phyloP scores from a whole-genome alignment of 257 asterid genomes.

The Coffea canephora region DNA sequence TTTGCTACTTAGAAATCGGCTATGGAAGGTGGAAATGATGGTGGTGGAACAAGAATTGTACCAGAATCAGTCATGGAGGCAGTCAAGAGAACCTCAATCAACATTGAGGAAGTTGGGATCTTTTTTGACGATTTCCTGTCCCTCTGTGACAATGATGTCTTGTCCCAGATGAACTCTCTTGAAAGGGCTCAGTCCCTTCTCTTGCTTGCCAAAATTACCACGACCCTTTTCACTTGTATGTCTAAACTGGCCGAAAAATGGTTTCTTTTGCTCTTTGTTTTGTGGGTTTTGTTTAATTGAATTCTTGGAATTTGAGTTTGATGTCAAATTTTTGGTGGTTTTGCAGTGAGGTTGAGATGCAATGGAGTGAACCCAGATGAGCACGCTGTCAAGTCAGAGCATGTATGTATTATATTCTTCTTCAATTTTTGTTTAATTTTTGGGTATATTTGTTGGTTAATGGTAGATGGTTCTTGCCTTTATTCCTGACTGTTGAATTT shows the following conservation, averaged over 20 bases:
- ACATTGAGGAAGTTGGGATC: conserved; percentile 63
- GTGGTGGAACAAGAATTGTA: conserved; percentile 36
- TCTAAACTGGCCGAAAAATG: not conserved
- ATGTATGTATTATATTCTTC: conserved; percentile 42
- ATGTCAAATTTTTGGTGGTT: not conserved
- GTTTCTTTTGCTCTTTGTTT: not conserved
- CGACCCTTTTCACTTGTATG: conserved; percentile 75
- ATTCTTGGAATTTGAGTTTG: not conserved
- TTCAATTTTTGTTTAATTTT: not conserved
- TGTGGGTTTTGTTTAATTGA: not conserved
- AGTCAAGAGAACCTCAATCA: conserved; percentile 59
- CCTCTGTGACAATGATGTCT: conserved; percentile 59
- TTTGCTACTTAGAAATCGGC: too few relatives aligned
- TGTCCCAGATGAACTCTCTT: conserved; percentile 69
- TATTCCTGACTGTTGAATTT: not conserved
- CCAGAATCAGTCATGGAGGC: conserved; percentile 79
- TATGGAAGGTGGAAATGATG: conserved; percentile 23
- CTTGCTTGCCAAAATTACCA: conserved; percentile 66
- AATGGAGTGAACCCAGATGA: conserved; percentile 81
- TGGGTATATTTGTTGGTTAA: not conserved
- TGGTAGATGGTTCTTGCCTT: not conserved
- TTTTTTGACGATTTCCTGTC: conserved; percentile 61
- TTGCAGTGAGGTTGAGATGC: conserved; percentile 92
- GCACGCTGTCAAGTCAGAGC: conserved; percentile 75
- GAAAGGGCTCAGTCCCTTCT: conserved; percentile 73